A percentile compares a stretch with the other conserved stretches of the same genome.
Evolutionary conservation across 1,139 yeast genomes (phyloP).

Genomic region (Zygoascus sp.): DNA sequence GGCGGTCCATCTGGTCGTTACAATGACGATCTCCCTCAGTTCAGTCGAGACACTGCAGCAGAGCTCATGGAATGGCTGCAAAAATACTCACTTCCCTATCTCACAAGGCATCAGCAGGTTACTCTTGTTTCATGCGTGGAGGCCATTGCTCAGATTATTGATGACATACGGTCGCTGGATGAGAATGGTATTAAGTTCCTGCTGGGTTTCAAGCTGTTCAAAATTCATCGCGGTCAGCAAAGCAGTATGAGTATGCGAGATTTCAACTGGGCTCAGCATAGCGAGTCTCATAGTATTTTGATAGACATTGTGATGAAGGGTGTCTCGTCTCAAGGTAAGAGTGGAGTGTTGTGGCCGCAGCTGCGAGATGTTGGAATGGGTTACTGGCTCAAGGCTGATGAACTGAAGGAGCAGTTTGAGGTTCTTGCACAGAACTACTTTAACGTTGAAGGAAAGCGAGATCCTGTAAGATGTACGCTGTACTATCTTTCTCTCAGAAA

Average conservation of each 20-base stretch:
- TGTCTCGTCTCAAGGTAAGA: conserved; percentile 28
- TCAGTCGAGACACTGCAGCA: conserved; percentile 46
- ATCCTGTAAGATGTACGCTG: conserved; percentile 71
- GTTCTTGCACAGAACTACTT: conserved; percentile 54
- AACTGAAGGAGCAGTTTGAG: conserved; percentile 55
- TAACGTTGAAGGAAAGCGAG: conserved; percentile 43
- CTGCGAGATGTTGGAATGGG: conserved; percentile 61
- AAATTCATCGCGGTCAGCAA: conserved; percentile 47
- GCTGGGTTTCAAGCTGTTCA: conserved; percentile 67
- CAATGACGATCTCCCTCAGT: conserved; percentile 30
- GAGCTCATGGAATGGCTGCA: conserved; percentile 57
- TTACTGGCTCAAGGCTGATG: conserved; percentile 64
- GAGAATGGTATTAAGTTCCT: conserved; percentile 67
- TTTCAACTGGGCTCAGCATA: conserved; percentile 80
- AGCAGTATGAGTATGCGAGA: conserved; percentile 68
- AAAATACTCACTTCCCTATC: conserved; percentile 64
- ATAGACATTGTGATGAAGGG: conserved; percentile 49
- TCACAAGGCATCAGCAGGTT: conserved; percentile 88
- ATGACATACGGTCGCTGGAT: conserved; percentile 54
- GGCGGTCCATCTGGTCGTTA: neutral
- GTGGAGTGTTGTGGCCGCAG: conserved; percentile 54
- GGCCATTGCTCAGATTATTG: conserved; percentile 54
- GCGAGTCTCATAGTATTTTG: conserved; percentile 68
- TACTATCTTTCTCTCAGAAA: conserved; percentile 74
- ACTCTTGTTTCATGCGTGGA: conserved; percentile 68